Evolutionary conservation across 192 early-diverging fungal genomes (phyloP), one percentile per base, ranked within the genome.

Genomic region (Backusella tuberculispora): DNA sequence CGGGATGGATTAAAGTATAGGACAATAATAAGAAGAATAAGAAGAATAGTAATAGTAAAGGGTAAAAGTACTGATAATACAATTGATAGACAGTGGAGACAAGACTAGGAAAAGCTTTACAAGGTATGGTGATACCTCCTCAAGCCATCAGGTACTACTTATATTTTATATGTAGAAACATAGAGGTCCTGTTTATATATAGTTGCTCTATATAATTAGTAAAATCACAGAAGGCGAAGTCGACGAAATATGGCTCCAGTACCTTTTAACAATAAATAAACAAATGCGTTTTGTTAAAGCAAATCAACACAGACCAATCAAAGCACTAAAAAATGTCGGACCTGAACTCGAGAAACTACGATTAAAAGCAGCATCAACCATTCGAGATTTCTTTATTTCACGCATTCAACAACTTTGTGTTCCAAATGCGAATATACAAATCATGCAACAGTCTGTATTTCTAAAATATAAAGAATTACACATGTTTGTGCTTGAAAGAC

Each of bases 301-400:
- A 60, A 89, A 93, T 72, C 92, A 95, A 80, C 87, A 91, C 15
- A 84, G 88, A 60, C 87, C 91, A 66, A 89, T 99, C 47, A 80
- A 84, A 45, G 95, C 94, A 5, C 82, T 97, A 41, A 90, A 92
- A 69, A 93, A 97, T 76, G 89, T 96, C 34, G 93, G 91, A 9
- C 97, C 98, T 1, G 98, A 98, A 81, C 77, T 99, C 42, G 98
- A 99, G 67, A 84, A 94, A n/a, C 78, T 97, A 72, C 84, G 95
- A 5, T 76, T 97, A 42, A 93, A 91, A 84, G 93, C 95, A 14
- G 85, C 93, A 6, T 89, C 90, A 45, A 95, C 93, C 74, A 92
- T 97, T 70, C 90, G 97, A 12, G 93, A 96, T 47, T 98, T 95
- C 72, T 85, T 98, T 63, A 78, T 97, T 26, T 88, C 88, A 50